phyloP scores from a whole-genome alignment of 345 rosid genomes.

The Salix koriyanagi region DNA sequence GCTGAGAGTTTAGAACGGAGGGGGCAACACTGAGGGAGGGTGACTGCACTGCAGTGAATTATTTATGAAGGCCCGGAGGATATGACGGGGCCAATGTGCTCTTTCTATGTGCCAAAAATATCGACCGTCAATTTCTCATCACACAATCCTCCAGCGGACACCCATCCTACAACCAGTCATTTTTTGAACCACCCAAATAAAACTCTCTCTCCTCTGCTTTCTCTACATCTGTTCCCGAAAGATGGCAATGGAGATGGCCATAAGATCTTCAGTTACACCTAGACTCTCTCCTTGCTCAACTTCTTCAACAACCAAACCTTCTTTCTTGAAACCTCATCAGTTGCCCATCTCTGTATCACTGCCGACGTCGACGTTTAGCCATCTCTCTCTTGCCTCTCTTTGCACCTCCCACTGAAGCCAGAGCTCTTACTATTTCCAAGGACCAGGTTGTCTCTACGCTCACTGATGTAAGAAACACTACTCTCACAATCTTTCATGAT shows the following conservation, averaged over 20 bases:
- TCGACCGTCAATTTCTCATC: constrained; percentile 8
- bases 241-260: constrained; percentile 49
- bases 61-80: background rate
- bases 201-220: background rate
- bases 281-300: constrained; percentile 33
- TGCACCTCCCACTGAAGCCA: constrained; percentile 55
- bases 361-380: constrained; percentile 48
- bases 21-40: background rate
- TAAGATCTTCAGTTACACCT: constrained; percentile 45
- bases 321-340: constrained; percentile 29
- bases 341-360: constrained; percentile 44
- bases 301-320: constrained; percentile 23
- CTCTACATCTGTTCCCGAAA: background rate
- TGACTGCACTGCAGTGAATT: background rate
- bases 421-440: constrained; percentile 59
- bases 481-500: background rate
- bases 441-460: constrained; percentile 87
- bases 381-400: constrained; percentile 59
- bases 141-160: background rate
- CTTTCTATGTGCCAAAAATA: background rate
- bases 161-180: background rate
- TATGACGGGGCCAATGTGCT: background rate
- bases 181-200: background rate
- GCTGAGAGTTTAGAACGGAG: no score
- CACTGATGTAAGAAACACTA: constrained; percentile 45